Conservation (phyloP, 2,329 filamentous ascomycete genomes). For the Cordyceps cateniannulata region DNA sequence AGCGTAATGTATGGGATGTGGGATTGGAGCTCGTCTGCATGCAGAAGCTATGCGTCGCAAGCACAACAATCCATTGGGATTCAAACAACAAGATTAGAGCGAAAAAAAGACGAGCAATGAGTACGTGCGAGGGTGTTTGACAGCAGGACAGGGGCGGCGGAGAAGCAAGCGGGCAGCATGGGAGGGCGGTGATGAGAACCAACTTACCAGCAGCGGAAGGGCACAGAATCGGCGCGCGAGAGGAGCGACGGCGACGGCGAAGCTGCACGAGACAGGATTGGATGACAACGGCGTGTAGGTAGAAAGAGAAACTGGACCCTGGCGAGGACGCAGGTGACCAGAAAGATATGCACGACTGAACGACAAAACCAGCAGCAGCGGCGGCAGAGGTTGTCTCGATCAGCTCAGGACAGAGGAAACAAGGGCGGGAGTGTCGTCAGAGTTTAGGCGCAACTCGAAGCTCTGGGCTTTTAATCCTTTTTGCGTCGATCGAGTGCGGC, state of each 20-base stretch:
- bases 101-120: neutral
- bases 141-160: neutral
- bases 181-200: conserved; percentile 8
- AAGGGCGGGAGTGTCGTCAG: conserved; percentile 5
- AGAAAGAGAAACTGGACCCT: neutral
- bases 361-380: neutral
- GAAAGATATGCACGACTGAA: neutral
- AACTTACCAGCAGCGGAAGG: conserved; percentile 10
- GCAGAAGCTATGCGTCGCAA: conserved; percentile 4
- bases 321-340: neutral
- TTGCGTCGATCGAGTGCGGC: conserved; percentile 11
- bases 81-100: neutral
- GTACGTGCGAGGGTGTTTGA: neutral
- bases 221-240: neutral
- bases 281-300: neutral
- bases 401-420: neutral
- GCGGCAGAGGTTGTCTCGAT: neutral
- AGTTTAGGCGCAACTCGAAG: neutral
- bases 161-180: neutral
- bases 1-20: conserved; percentile 10
- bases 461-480: neutral
- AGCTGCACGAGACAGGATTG: neutral
- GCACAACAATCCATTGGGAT: conserved; percentile 5
- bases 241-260: neutral
- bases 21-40: conserved; percentile 7